These are phyloP conservation scores for Vachellia pachyceras DNA, from an alignment of 306 rosid genomes.

Conservation along the genomic window DNA sequence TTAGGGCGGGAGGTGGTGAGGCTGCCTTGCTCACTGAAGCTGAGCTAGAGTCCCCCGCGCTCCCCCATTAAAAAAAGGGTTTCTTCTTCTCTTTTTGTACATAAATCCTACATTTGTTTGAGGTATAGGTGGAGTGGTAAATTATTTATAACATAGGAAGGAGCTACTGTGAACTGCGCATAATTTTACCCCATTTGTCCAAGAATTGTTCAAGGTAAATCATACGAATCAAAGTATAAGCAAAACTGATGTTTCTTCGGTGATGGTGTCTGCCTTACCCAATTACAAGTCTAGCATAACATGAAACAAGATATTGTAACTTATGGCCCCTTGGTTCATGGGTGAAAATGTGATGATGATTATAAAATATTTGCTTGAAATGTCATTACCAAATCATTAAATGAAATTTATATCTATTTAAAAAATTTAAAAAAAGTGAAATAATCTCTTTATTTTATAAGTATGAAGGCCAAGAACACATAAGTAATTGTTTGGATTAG, in stretches of 20 bases:
- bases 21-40: conserved; percentile 45
- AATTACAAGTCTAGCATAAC: neutral
- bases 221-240: conserved; percentile 33
- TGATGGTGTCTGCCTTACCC: neutral
- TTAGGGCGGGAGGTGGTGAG: conserved; percentile 29
- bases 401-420: too few species aligned
- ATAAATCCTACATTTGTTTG: conserved; percentile 56
- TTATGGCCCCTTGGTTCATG: too few species aligned
- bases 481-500: too few species aligned
- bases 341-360: too few species aligned
- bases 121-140: conserved; percentile 53
- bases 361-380: too few species aligned
- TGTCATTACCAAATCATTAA: too few species aligned
- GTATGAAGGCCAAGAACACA: too few species aligned
- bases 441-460: too few species aligned
- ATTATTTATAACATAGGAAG: conserved; percentile 42
- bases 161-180: conserved; percentile 34
- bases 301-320: neutral
- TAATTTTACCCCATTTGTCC: conserved; percentile 15
- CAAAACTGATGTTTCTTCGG: neutral
- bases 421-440: too few species aligned
- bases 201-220: conserved; percentile 40
- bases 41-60: conserved; percentile 19
- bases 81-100: conserved; percentile 44
- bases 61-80: neutral